Conservation (phyloP, 164 flowering plant species). For the Malania oleifera region DNA sequence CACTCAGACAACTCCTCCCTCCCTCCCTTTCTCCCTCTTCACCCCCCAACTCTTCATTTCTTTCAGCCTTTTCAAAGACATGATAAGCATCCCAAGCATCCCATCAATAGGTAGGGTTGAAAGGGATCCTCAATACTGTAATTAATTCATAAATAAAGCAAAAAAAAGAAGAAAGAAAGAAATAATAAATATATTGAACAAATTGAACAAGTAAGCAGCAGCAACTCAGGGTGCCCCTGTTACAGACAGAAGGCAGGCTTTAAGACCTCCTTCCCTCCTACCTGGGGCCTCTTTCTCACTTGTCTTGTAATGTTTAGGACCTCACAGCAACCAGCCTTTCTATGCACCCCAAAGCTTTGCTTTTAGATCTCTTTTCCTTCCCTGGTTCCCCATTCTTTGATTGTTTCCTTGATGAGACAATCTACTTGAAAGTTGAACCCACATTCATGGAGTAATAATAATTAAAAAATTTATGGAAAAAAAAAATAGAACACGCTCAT, state of each 20-base stretch:
- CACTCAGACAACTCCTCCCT: slow-evolving; percentile 13
- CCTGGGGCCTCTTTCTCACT: slow-evolving; percentile 8
- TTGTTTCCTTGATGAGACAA: slow-evolving; percentile 5
- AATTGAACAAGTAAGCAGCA: not conserved
- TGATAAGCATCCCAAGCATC: slow-evolving; percentile 25
- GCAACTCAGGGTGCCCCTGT: not conserved
- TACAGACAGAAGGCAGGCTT: not conserved
- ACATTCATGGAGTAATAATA: slow-evolving; percentile 1
- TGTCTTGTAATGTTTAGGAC: slow-evolving; percentile 1
- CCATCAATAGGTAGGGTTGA: slow-evolving; percentile 32
- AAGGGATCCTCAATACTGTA: not conserved
- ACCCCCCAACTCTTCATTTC: not conserved
- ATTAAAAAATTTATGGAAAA: no score
- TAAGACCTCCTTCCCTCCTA: slow-evolving; percentile 4
- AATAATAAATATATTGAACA: not conserved
- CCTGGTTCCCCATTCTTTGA: slow-evolving; percentile 2
- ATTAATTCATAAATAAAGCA: not conserved
- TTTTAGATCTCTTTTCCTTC: not conserved
- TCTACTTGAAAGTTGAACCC: slow-evolving; percentile 12
- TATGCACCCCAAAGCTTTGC: slow-evolving; percentile 10
- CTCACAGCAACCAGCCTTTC: slow-evolving; percentile 10
- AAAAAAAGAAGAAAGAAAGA: slow-evolving; percentile 2
- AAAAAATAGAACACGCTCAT: not conserved
- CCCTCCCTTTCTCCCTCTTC: not conserved
- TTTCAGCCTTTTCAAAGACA: slow-evolving; percentile 18